Base-by-base conservation (phyloP, 2,329 filamentous ascomycete species). In the Diaporthe capsici region DNA sequence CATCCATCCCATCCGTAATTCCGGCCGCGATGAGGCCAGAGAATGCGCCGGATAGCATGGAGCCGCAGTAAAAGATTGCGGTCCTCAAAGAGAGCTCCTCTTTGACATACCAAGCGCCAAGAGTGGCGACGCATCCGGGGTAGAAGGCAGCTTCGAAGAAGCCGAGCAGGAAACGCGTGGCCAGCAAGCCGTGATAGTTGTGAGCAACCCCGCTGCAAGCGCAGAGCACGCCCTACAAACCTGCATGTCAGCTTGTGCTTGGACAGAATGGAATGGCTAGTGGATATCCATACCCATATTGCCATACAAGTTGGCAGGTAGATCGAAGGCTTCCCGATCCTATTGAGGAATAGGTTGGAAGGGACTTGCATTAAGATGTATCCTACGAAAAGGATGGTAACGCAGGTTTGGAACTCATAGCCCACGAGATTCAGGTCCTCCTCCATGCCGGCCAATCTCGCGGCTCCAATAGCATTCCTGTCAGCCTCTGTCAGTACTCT, bases 31-130 rank as follows among this genome's bases (percentile, higher is more conserved):
- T 86, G 25, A 92, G 84, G 0, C 92, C 93, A 0, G 91, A 92
- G 79, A 94, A 94, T 93, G 79, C 94, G 94, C 90, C 92, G 93
- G 68, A 84, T 84, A 8, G 83, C 85, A n/a, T 92, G 84, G 75
- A 89, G 91, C 82, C 90, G 92, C 20, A 92, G 60, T 7, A 79
- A 81, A 47, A 60, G 4, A 39, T 60, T 39, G 17, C 57, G 13
- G 57, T 60, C 22, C 57, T 60, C 57, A 60, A 22, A 4, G 57
- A 60, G 5, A 60, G 34, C 34, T 60, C 57, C 34, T 60, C 57
- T 5, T 60, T 60, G 34, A 60, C 2, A 25, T 60, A 60, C 57
- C 57, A 60, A 8, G 57, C 34, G 13, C 57, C 34, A n/a, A 60
- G 34, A n/a, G 57, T 60, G 57, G 57, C 57, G 22, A 60, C 57